Base-by-base conservation (phyloP, 768 basidiomycete species). In the Amanita fuliginea region DNA sequence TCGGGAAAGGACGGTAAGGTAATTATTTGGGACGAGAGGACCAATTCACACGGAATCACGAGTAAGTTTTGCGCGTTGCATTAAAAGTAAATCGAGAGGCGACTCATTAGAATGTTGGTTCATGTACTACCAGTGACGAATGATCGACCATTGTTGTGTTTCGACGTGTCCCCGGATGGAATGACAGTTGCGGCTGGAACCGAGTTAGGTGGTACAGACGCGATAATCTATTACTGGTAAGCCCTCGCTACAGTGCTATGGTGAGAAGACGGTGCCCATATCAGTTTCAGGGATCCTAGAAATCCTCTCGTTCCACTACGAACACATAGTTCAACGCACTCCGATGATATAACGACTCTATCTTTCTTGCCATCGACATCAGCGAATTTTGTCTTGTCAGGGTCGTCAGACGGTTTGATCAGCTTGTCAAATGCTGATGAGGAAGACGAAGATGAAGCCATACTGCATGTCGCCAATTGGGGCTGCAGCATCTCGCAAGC, bases 271-370 rank as follows among this genome's bases (percentile, higher is more conserved):
- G 35, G 49, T 30, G 32, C 36, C 34, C 30, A 43, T 24, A 43
- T 32, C 14, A 1, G 26, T 46, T 6, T 26, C 41, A 92, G 90
- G 89, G 93, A 97, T 62, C 83, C 84, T 16, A 78, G 93, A n/a
- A 78, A 80, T 47, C 80, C 90, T 8, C 72, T 69, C 1, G 71
- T 75, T 1, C 85, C 84, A 3, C 60, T 90, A 1, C 79, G 87
- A 28, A 71, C 69, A n/a, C 92, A 96, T 63, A 68, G 77, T 3
- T 88, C 86, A 2, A 91, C 90, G 0, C 93, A 97, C 59, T 94
- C 92, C 2, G 93, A 97, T 63, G 93, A 97, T 59, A 79, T 97
- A 50, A 95, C 93, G 0, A 71, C 78, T 4, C 63, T 95, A 47
- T 87, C 87, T 49, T 67, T 73, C 43, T 67, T 67, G 0, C 57